Conservation (phyloP, 139 green algal genomes). For the Desmodesmus armatus region DNA sequence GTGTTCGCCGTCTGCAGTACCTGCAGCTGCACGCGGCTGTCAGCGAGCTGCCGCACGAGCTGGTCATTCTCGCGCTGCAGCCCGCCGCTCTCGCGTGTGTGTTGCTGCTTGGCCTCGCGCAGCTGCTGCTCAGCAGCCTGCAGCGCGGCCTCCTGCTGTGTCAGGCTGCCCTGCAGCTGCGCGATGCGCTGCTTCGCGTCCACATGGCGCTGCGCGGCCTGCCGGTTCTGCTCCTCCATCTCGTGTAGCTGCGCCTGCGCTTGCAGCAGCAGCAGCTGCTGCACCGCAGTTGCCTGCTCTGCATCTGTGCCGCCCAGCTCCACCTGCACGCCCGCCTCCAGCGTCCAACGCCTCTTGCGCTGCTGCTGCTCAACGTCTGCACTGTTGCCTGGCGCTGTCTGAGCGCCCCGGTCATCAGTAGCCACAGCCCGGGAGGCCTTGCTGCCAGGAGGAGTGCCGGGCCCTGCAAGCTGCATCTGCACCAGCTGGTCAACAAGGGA, state of each 20-base stretch:
- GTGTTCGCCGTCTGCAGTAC: not conserved
- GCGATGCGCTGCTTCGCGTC: not conserved
- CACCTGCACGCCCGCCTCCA: conserved; percentile 8
- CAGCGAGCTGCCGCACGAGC: not conserved
- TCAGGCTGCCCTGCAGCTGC: conserved; percentile 12
- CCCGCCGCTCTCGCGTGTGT: not conserved
- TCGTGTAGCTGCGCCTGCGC: conserved; percentile 42
- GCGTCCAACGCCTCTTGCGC: not conserved
- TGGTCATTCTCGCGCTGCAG: conserved; percentile 12
- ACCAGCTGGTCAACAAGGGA: conserved; percentile 24
- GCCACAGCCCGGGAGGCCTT: not conserved
- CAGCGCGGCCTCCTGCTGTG: conserved; percentile 9
- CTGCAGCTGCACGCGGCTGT: conserved; percentile 12
- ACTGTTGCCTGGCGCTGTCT: not conserved
- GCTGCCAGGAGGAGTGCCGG: too few species aligned
- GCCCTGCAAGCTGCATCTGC: conserved; percentile 25
- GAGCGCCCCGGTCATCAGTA: not conserved
- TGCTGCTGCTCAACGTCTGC: not conserved
- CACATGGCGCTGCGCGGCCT: conserved; percentile 4
- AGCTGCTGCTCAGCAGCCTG: not conserved
- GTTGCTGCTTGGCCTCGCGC: not conserved
- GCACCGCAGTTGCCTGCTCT: conserved; percentile 33
- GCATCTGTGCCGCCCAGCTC: not conserved
- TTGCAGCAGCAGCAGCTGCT: conserved; percentile 39
- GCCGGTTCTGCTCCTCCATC: conserved; percentile 38